A percentile compares a stretch with the other conserved stretches of the same genome.
Evolutionary conservation across 2,329 filamentous ascomycete genomes (phyloP).

Genomic region (Xylariaceae sp.): DNA sequence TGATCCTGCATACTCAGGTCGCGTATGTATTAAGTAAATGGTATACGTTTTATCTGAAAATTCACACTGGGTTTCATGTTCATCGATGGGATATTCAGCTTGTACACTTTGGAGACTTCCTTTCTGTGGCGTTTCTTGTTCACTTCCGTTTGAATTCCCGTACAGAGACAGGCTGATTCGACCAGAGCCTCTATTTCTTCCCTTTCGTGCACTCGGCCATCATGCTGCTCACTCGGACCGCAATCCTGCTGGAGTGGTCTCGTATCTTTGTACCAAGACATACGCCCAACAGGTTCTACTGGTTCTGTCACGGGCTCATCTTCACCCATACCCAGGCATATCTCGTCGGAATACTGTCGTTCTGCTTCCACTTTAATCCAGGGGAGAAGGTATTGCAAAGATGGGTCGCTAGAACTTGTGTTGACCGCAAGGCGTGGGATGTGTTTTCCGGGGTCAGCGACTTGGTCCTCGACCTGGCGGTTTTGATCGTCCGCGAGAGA

Average conservation of each 20-base stretch:
- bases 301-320: constrained; percentile 15
- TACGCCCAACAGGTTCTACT: constrained; percentile 3
- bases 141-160: too few species aligned
- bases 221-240: neutral
- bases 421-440: constrained; percentile 36
- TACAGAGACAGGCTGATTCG: too few species aligned
- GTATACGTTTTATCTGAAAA: constrained; percentile 3
- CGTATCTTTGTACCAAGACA: neutral
- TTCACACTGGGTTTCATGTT: constrained; percentile 13
- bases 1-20: constrained; percentile 2
- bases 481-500: constrained; percentile 37
- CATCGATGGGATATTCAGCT: constrained; percentile 20
- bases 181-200: constrained; percentile 8
- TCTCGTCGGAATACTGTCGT: constrained; percentile 19
- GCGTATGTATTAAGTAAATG: constrained; percentile 13
- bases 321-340: constrained; percentile 4
- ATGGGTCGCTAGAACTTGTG: constrained; percentile 23
- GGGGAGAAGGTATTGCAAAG: constrained; percentile 19
- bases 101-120: constrained; percentile 8
- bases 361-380: constrained; percentile 19
- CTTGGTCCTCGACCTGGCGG: constrained; percentile 36
- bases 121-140: constrained; percentile 9
- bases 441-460: constrained; percentile 38
- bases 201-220: constrained; percentile 1
- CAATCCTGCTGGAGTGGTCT: neutral